phyloP scores from a whole-genome alignment of 148 eudicot genomes.

The Persicaria tinctoria region DNA sequence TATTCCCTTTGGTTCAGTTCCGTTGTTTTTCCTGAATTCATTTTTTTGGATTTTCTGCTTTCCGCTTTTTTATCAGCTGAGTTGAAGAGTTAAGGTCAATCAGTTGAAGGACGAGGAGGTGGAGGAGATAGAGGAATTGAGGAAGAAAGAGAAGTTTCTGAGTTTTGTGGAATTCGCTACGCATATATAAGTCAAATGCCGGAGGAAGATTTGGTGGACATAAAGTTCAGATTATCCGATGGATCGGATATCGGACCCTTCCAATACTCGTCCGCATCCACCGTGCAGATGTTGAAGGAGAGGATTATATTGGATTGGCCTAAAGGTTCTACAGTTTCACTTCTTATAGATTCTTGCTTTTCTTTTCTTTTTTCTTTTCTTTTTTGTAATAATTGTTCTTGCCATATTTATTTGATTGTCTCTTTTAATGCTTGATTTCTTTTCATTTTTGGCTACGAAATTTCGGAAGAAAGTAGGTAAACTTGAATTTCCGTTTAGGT shows the following conservation, averaged over 20 bases:
- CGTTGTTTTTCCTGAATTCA: neutral
- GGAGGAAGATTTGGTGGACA: slow-evolving; percentile 63
- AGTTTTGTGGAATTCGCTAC: neutral
- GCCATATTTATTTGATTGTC: no score
- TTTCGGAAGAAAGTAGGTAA: neutral
- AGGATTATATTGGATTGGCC: slow-evolving; percentile 77
- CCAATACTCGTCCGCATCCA: slow-evolving; percentile 49
- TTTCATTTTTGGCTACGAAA: no score
- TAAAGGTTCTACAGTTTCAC: slow-evolving; percentile 36
- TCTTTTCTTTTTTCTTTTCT: neutral
- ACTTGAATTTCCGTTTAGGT: neutral
- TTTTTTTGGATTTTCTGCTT: neutral
- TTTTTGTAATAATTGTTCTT: neutral
- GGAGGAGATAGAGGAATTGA: neutral
- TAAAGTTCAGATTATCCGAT: slow-evolving; percentile 74
- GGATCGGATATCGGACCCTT: slow-evolving; percentile 82
- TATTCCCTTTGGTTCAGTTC: neutral
- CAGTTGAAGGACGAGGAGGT: neutral
- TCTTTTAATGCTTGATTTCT: no score
- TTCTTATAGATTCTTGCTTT: neutral
- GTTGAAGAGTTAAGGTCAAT: slow-evolving; percentile 4
- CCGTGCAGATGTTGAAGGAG: slow-evolving; percentile 72
- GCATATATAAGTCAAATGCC: slow-evolving; percentile 35
- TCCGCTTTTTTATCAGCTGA: neutral
- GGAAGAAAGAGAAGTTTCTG: neutral